Conservation (phyloP, 2,329 filamentous ascomycete species). For the Beauveria caledonica region DNA sequence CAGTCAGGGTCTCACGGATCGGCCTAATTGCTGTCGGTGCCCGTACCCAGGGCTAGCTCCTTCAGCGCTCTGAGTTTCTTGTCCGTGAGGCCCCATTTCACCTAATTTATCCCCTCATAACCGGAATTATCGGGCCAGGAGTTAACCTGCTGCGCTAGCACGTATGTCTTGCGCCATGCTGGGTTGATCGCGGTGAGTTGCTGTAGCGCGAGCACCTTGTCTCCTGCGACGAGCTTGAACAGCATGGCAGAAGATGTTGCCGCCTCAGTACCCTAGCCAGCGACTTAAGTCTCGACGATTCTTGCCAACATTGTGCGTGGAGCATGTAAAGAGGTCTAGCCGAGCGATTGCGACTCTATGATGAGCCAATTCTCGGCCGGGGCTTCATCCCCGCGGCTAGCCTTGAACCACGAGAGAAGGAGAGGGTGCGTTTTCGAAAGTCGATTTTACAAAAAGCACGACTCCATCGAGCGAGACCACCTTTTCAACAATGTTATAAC, state of each 20-base stretch:
- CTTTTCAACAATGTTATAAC: no score
- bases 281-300: neutral
- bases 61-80: conserved; percentile 2
- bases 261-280: neutral
- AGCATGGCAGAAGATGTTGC: neutral
- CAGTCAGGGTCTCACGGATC: neutral
- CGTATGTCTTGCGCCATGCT: neutral
- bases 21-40: neutral
- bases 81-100: neutral
- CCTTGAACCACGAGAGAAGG: no score
- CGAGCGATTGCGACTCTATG: neutral
- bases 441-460: no score
- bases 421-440: no score
- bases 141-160: neutral
- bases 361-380: neutral
- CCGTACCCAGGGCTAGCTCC: neutral
- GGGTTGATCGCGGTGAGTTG: neutral
- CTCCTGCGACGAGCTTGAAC: neutral
- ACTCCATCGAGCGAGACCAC: no score
- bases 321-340: neutral
- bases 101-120: neutral
- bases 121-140: neutral
- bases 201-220: neutral
- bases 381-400: no score
- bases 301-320: neutral